These are phyloP conservation scores for Neurospora sp. DNA, from an alignment of 495 filamentous ascomycete species.

Conservation along the genomic window DNA sequence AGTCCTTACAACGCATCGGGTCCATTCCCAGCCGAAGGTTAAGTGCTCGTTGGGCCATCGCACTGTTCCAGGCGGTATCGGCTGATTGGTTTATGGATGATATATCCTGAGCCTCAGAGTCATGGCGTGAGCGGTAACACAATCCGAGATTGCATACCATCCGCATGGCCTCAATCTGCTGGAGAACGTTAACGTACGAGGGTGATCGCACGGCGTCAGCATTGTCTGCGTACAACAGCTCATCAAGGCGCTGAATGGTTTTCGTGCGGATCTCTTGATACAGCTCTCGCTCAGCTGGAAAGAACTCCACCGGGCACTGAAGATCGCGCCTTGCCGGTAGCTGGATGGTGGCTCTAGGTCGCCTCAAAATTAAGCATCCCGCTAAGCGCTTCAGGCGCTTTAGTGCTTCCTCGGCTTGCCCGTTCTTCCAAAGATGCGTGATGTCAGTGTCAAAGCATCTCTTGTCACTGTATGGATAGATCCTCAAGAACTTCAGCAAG, in stretches of 20 bases:
- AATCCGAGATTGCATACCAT: constrained; percentile 33
- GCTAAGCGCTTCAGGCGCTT: constrained; percentile 28
- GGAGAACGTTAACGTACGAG: constrained; percentile 25
- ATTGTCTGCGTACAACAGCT: constrained; percentile 1
- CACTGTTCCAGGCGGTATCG: constrained; percentile 7
- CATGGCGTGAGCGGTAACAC: constrained; percentile 14
- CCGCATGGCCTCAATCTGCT: constrained; percentile 32
- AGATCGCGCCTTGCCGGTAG: constrained; percentile 22
- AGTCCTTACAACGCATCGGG: background rate
- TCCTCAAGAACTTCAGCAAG: constrained; percentile 30
- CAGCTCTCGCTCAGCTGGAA: constrained; percentile 14
- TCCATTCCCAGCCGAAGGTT: constrained; percentile 14
- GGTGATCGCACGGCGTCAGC: background rate
- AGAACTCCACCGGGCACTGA: constrained; percentile 18
- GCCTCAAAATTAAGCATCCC: constrained; percentile 24
- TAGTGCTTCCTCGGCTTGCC: constrained; percentile 22
- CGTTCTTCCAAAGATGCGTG: constrained; percentile 21
- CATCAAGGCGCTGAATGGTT: constrained; percentile 16
- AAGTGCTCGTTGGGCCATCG: constrained; percentile 16
- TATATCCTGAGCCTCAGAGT: background rate
- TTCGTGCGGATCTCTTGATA: constrained; percentile 18
- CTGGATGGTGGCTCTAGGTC: constrained; percentile 24
- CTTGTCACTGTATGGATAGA: constrained; percentile 28
- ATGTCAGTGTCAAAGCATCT: constrained; percentile 27
- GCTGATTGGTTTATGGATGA: background rate